A percentile compares a stretch with the other conserved stretches of the same genome.
phyloP scores from a whole-genome alignment of 2,329 filamentous ascomycete species.

The Claviceps arundinis region DNA sequence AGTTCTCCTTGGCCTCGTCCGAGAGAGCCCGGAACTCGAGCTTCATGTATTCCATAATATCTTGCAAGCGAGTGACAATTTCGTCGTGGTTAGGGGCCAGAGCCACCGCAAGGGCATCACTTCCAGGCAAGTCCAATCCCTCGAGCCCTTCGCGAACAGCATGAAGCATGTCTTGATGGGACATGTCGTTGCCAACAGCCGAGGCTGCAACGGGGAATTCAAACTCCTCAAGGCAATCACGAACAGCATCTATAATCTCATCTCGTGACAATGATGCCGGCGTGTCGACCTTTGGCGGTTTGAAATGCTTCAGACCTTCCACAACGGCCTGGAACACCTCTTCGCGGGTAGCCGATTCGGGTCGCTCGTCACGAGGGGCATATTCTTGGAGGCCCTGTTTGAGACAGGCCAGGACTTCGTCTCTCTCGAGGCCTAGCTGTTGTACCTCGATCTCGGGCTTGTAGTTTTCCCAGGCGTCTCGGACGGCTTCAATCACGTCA shows the following conservation, averaged over 20 bases:
- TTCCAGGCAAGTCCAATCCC: constrained; percentile 32
- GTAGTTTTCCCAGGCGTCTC: constrained; percentile 86
- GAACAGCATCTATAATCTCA: constrained; percentile 71
- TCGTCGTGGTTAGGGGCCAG: constrained; percentile 31
- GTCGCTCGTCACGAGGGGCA: constrained; percentile 36
- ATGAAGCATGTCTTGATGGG: constrained; percentile 48
- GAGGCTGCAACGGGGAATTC: constrained; percentile 56
- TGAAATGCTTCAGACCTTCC: constrained; percentile 73
- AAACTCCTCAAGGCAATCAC: constrained; percentile 76
- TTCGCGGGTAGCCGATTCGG: constrained; percentile 57
- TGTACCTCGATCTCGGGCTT: constrained; percentile 88
- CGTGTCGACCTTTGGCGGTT: constrained; percentile 57
- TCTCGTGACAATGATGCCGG: constrained; percentile 61
- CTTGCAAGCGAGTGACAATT: constrained; percentile 43
- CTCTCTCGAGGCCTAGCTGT: constrained; percentile 77
- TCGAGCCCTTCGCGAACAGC: constrained; percentile 49
- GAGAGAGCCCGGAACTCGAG: constrained; percentile 47
- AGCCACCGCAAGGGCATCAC: constrained; percentile 28
- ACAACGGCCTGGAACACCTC: constrained; percentile 77
- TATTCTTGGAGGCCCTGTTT: constrained; percentile 76
- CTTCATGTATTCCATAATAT: constrained; percentile 49
- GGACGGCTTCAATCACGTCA: constrained; percentile 74
- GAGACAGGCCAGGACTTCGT: constrained; percentile 78
- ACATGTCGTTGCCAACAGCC: constrained; percentile 38
- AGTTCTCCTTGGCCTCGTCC: constrained; percentile 61